Percentiles rank a stretch among this genome's conserved stretches.
These are phyloP conservation scores for Podospora tetraspora DNA, from an alignment of 495 filamentous ascomycete species.

Conservation along the genomic window DNA sequence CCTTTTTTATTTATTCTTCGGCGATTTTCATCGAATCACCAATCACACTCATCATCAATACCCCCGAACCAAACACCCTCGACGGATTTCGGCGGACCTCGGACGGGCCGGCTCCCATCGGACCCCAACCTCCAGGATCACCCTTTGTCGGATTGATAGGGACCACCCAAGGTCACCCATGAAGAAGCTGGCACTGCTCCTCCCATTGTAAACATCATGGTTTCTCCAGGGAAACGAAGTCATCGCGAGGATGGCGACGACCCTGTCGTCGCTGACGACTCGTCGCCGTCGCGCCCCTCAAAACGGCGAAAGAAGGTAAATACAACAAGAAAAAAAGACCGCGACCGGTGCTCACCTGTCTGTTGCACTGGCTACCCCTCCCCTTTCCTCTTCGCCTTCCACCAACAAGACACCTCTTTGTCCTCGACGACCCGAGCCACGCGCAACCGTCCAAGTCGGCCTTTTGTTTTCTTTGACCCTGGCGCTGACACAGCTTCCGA, in stretches of 20 bases:
- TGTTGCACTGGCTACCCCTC: slow-evolving; percentile 2
- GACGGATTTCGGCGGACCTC: background rate
- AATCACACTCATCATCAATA: background rate
- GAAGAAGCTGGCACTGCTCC: background rate
- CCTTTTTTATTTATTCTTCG: slow-evolving; percentile 1
- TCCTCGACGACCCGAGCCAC: background rate
- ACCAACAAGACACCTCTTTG: slow-evolving; percentile 25
- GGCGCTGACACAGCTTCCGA: slow-evolving; percentile 12
- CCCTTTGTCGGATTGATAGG: background rate
- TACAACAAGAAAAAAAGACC: background rate
- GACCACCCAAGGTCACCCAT: background rate
- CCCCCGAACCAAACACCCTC: background rate
- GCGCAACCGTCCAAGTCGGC: background rate
- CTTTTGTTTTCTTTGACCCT: slow-evolving; percentile 2
- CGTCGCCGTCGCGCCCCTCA: slow-evolving; percentile 65
- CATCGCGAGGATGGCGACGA: slow-evolving; percentile 38
- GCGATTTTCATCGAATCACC: background rate
- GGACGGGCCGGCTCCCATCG: background rate
- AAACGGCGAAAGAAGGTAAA: slow-evolving; percentile 72
- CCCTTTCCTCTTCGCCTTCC: slow-evolving; percentile 27
- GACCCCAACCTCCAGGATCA: background rate
- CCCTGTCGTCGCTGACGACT: slow-evolving; percentile 40
- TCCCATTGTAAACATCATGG: slow-evolving; percentile 27
- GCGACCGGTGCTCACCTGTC: background rate
- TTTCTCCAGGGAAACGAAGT: slow-evolving; percentile 39